phyloP scores from a whole-genome alignment of 148 eudicot species.

The Bassia scoparia region DNA sequence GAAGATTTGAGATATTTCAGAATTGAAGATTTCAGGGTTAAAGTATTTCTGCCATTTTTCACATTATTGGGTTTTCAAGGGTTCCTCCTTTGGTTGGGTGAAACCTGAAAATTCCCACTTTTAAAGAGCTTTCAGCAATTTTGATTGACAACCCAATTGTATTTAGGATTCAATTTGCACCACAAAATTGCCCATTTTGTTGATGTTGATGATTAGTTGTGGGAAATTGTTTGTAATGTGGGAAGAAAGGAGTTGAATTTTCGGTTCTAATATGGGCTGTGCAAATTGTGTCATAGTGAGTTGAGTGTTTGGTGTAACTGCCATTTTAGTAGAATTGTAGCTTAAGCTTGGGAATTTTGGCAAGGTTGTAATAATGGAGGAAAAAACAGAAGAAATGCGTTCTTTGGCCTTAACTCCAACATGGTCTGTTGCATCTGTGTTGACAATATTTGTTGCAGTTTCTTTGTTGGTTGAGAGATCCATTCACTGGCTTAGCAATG shows the following conservation, averaged over 20 bases:
- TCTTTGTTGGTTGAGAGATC: constrained; percentile 88
- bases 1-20: not conserved
- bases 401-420: constrained; percentile 94
- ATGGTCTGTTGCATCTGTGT: constrained; percentile 92
- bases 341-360: not conserved
- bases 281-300: constrained; percentile 1
- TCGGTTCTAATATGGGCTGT: not conserved
- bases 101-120: not conserved
- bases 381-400: constrained; percentile 42
- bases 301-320: not conserved
- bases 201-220: constrained; percentile 2
- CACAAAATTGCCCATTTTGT: not conserved
- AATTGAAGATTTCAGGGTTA: not conserved
- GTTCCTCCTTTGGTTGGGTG: not conserved
- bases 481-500: constrained; percentile 67
- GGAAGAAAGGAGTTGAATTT: not conserved
- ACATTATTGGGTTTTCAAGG: not conserved
- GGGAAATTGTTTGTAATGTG: not conserved
- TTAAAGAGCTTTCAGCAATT: not conserved
- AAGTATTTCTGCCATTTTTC: not conserved
- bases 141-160: not conserved
- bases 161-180: not conserved
- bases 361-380: constrained; percentile 38
- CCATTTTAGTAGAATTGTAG: constrained; percentile 1
- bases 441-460: constrained; percentile 82